Percentiles rank a stretch among this genome's conserved stretches.
These are phyloP conservation scores for Neofusicoccum laricinum DNA, from an alignment of 2,329 filamentous ascomycete species.

Conservation along the genomic window DNA sequence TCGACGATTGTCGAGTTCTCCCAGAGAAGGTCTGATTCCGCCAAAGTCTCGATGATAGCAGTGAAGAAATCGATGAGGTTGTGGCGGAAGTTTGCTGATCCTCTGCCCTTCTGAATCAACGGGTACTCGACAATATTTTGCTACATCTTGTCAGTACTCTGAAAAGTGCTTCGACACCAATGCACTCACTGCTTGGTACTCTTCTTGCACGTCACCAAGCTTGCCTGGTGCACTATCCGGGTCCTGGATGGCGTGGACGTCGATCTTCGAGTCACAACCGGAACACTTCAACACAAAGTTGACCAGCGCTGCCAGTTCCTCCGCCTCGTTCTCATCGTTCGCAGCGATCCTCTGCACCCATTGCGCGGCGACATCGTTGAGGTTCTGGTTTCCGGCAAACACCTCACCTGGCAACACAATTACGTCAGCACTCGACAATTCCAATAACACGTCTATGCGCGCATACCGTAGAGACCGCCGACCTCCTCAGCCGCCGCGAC, in stretches of 20 bases:
- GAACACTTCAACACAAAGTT: constrained; percentile 65
- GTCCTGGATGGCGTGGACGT: constrained; percentile 80
- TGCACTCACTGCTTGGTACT: constrained; percentile 70
- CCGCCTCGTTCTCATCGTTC: constrained; percentile 52
- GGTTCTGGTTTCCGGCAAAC: constrained; percentile 53
- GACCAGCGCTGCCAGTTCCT: constrained; percentile 46
- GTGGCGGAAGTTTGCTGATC: constrained; percentile 72
- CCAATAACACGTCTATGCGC: neutral
- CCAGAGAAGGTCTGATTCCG: constrained; percentile 80
- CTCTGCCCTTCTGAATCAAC: constrained; percentile 77
- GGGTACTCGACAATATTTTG: constrained; percentile 87
- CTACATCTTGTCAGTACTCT: constrained; percentile 33
- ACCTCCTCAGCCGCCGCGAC: constrained; percentile 52
- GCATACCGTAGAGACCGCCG: constrained; percentile 56
- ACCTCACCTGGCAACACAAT: constrained; percentile 50
- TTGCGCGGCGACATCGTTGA: constrained; percentile 55
- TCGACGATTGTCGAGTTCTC: constrained; percentile 74
- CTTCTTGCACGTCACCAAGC: constrained; percentile 79
- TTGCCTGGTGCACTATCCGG: constrained; percentile 79
- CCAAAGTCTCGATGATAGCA: constrained; percentile 71
- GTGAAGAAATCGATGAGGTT: constrained; percentile 76
- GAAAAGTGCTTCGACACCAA: neutral
- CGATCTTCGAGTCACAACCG: constrained; percentile 77
- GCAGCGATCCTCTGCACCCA: constrained; percentile 51
- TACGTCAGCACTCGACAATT: constrained; percentile 5